These are phyloP conservation scores for Dendrobium huoshanense DNA, from an alignment of 106 monocot genomes.

Conservation along the genomic window DNA sequence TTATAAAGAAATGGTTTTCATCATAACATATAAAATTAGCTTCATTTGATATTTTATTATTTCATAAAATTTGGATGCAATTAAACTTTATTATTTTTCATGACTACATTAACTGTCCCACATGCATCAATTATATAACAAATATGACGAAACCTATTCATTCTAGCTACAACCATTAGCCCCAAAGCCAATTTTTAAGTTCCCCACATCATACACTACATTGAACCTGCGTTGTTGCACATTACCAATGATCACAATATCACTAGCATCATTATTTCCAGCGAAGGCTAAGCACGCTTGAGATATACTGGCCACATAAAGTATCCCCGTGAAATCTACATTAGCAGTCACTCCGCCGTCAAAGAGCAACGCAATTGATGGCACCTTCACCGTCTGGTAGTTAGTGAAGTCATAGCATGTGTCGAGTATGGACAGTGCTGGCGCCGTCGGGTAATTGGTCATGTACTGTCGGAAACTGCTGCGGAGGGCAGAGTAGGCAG, in stretches of 20 bases:
- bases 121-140: neutral
- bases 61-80: no score
- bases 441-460: neutral
- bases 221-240: slow-evolving; percentile 28
- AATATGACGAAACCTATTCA: no score
- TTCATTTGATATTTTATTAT: no score
- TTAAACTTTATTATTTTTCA: no score
- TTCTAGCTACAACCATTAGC: slow-evolving; percentile 8
- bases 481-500: no score
- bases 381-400: slow-evolving; percentile 8
- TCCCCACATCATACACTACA: slow-evolving; percentile 25
- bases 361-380: slow-evolving; percentile 13
- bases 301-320: neutral
- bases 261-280: neutral
- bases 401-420: slow-evolving; percentile 6
- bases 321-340: neutral
- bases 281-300: slow-evolving; percentile 28
- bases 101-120: no score
- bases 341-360: neutral
- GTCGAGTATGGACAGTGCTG: slow-evolving; percentile 8
- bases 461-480: no score
- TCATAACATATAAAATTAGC: no score
- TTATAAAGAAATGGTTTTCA: no score
- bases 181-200: slow-evolving; percentile 12
- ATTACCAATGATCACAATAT: slow-evolving; percentile 20